These are phyloP conservation scores for Verruconis gallopava DNA, from an alignment of 2,329 filamentous ascomycete species.

Conservation along the genomic window DNA sequence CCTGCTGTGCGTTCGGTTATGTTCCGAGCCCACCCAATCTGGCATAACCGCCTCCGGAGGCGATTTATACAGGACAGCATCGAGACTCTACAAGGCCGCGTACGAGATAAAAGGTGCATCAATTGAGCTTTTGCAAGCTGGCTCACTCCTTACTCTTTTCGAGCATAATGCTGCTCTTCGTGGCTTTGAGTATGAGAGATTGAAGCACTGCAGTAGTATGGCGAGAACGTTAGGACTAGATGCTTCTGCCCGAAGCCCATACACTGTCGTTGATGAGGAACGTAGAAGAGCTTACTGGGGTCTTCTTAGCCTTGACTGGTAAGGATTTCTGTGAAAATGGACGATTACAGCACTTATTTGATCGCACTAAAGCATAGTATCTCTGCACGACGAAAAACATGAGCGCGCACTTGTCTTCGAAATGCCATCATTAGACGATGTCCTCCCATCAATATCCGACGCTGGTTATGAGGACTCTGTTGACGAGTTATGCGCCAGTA, in stretches of 20 bases:
- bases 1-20: constrained; percentile 7
- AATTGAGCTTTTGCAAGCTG: constrained; percentile 8
- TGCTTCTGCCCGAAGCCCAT: neutral
- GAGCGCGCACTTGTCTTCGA: constrained; percentile 5
- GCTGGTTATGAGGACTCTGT: neutral
- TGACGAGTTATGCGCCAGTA: neutral
- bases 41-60: neutral
- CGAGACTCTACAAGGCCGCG: constrained; percentile 1
- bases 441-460: constrained; percentile 5
- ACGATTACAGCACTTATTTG: neutral
- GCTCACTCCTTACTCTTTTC: constrained; percentile 6
- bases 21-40: constrained; percentile 4
- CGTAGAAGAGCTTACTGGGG: constrained; percentile 6
- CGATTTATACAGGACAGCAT: constrained; percentile 2
- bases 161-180: constrained; percentile 6
- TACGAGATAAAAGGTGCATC: constrained; percentile 2
- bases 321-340: neutral
- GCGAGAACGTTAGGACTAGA: constrained; percentile 2
- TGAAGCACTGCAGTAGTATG: constrained; percentile 3
- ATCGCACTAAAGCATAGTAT: constrained; percentile 2
- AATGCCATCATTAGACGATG: constrained; percentile 4
- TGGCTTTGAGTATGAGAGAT: constrained; percentile 2
- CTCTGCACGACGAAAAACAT: constrained; percentile 8
- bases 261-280: constrained; percentile 2
- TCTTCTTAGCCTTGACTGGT: constrained; percentile 7